phyloP scores from a whole-genome alignment of 176 grass and related monocot species.

The Phoenix dactylifera region DNA sequence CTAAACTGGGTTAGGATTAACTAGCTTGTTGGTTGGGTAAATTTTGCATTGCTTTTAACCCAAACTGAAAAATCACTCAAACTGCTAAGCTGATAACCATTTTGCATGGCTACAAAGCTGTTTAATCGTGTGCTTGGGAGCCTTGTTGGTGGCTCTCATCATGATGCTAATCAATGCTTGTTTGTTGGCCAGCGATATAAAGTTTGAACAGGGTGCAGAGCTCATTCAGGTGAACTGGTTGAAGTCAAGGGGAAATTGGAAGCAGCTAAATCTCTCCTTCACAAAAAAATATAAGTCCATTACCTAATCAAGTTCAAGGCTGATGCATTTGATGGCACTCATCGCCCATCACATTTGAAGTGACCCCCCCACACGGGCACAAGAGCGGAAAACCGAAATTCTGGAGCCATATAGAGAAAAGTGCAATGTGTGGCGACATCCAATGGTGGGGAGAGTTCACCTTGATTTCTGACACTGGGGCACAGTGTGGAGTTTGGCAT shows the following conservation, averaged over 20 bases:
- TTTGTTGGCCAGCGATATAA: not conserved
- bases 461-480: not conserved
- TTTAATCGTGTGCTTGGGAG: too few species aligned
- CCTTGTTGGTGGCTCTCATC: not conserved
- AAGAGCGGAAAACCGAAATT: not conserved
- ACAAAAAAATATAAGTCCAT: not conserved
- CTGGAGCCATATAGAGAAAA: not conserved
- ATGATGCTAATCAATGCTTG: not conserved
- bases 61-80: too few species aligned
- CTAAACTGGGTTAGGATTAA: too few species aligned
- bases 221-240: constrained; percentile 3
- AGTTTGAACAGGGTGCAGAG: not conserved
- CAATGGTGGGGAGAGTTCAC: not conserved
- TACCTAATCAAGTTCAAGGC: constrained; percentile 10
- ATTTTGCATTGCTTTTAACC: too few species aligned
- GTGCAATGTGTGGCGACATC: not conserved
- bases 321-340: constrained; percentile 2
- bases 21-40: too few species aligned
- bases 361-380: not conserved
- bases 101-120: too few species aligned
- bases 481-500: not conserved
- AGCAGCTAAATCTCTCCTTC: not conserved
- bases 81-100: too few species aligned
- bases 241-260: not conserved
- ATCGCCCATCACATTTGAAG: not conserved